These are phyloP conservation scores for Gautieria morchelliformis DNA, from an alignment of 768 basidiomycete genomes.

Conservation along the genomic window DNA sequence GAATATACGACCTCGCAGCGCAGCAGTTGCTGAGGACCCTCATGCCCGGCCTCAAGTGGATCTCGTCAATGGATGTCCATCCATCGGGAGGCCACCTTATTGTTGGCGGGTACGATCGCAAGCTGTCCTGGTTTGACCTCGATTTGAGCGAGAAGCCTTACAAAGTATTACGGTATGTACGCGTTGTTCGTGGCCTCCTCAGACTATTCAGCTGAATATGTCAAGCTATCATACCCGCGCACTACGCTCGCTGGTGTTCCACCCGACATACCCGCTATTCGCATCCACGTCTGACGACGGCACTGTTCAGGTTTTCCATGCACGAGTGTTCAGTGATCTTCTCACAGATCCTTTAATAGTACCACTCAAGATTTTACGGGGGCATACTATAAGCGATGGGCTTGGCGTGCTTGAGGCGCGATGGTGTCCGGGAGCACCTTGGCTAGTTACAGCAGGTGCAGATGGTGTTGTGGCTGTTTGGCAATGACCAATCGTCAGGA, in stretches of 20 bases:
- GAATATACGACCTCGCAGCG: constrained; percentile 88
- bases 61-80: constrained; percentile 95
- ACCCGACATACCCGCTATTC: constrained; percentile 90
- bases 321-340: constrained; percentile 87
- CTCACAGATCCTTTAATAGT: constrained; percentile 98
- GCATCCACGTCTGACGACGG: constrained; percentile 97
- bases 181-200: neutral
- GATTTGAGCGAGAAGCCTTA: constrained; percentile 96
- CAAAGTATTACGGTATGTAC: constrained; percentile 78
- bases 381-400: constrained; percentile 78
- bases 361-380: constrained; percentile 89
- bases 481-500: constrained; percentile 23
- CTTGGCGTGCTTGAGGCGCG: constrained; percentile 85
- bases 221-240: constrained; percentile 87
- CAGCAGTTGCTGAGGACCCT: constrained; percentile 93
- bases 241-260: constrained; percentile 88
- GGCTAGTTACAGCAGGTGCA: constrained; percentile 88
- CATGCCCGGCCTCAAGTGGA: constrained; percentile 92
- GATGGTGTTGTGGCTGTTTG: constrained; percentile 85
- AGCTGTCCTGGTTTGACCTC: constrained; percentile 97
- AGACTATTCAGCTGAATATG: neutral
- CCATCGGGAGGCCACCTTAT: constrained; percentile 94
- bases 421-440: constrained; percentile 86
- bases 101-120: constrained; percentile 95
- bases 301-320: constrained; percentile 93